Base-by-base conservation (phyloP, 2,329 filamentous ascomycete genomes). In the Apiospora kogelbergensis region DNA sequence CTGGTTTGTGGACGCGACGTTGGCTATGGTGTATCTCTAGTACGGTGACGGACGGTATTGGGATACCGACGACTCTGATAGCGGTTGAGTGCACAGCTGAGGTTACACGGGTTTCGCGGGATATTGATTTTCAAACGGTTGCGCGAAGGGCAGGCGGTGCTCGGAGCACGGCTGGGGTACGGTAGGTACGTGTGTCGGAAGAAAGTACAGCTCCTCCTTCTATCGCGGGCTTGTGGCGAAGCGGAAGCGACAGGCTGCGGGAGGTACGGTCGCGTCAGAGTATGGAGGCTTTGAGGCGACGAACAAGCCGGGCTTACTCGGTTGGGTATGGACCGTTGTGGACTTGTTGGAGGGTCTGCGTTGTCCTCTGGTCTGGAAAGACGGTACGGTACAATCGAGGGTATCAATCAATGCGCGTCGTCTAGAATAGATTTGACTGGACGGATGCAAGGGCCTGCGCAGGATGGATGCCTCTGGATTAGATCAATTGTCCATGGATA, bases 311-410 rank as follows among this genome's bases (percentile, higher is more conserved):
- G 53, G 53, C 53, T 72, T 71, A 70, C 70, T 70, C 60, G 41
- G 67, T 68, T 69, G 48, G 68, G 63, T 64, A 63, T 67, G 66
- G 67, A 26, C 65, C 42, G 46, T 40, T 44, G 65, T 48, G 41
- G 48, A 48, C 65, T 53, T 66, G 65, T 68, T 68, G 68, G 68
- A 70, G 66, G 69, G 70, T 69, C 66, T 72, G 71, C 44, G 68
- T 69, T 68, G 69, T 72, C 66, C 67, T 60, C 41, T 17, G 66
- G 33, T 33, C 33, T 33, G 33, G 33, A 46, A 45, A 67, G n/a
- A 60, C 53, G 46, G 53, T 60, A 37, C 53, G 53, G 53, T 60
- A 60, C 53, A 60, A 37, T n/a, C 17, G 26, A 37, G 37, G 53
- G 53, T 60, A 60, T 60, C 30, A 30, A n/a, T 37, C 53, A 37